phyloP scores from a whole-genome alignment of 1,284 basidiomycete genomes.

The Pascua sp. region DNA sequence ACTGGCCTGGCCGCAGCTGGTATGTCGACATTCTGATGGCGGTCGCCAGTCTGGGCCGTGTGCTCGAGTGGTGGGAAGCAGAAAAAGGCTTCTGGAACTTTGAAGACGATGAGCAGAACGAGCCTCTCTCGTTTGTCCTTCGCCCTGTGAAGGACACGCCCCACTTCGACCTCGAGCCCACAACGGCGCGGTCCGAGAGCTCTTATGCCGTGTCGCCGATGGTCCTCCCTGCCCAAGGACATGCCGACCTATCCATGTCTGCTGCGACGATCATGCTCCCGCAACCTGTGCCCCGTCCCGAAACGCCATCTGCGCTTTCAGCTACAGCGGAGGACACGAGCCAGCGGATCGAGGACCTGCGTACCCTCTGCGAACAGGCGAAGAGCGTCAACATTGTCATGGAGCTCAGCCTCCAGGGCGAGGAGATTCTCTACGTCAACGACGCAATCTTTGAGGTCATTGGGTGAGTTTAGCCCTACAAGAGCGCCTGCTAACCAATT shows the following conservation, averaged over 20 bases:
- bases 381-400: conserved; percentile 93
- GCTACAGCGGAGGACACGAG: not conserved
- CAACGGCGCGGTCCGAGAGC: not conserved
- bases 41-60: conserved; percentile 91
- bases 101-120: conserved; percentile 70
- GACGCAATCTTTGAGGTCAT: conserved; percentile 86
- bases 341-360: conserved; percentile 75
- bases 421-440: conserved; percentile 83
- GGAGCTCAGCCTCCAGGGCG: conserved; percentile 89
- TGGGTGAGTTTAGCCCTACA: conserved; percentile 63
- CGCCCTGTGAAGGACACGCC: conserved; percentile 58
- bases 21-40: conserved; percentile 95
- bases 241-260: conserved; percentile 5
- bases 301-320: not conserved
- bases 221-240: not conserved
- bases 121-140: conserved; percentile 82
- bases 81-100: conserved; percentile 99
- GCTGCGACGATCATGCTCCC: conserved; percentile 3
- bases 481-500: conserved; percentile 5
- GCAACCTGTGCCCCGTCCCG: not conserved
- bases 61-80: conserved; percentile 99
- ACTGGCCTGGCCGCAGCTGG: conserved; percentile 98
- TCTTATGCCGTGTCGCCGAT: conserved; percentile 2
- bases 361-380: conserved; percentile 82
- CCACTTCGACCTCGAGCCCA: conserved; percentile 13